Conservation (phyloP, 768 basidiomycete species). For the Cystobasidium onofrii region DNA sequence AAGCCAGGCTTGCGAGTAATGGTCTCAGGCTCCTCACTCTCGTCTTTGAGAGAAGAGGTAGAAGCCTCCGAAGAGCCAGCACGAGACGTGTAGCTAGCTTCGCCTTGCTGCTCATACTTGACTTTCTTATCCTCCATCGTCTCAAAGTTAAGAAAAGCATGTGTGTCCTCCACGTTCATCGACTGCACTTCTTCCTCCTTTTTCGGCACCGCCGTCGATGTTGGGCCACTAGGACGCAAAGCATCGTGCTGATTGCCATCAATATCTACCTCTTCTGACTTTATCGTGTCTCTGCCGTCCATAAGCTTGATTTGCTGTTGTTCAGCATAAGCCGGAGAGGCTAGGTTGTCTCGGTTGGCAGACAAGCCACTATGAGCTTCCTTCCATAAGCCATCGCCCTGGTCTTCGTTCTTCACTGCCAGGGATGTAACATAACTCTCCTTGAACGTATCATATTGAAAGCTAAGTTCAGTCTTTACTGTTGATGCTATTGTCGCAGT, state of each 20-base stretch:
- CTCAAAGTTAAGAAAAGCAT: conserved; percentile 14
- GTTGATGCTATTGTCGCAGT: neutral
- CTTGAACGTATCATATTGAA: neutral
- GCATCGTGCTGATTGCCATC: neutral
- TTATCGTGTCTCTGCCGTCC: neutral
- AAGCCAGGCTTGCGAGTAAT: conserved; percentile 1
- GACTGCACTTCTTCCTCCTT: neutral
- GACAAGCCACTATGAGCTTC: neutral
- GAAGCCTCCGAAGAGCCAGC: neutral
- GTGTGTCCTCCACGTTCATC: neutral
- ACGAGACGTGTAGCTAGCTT: neutral
- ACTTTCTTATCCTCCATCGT: conserved; percentile 9
- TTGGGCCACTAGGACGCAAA: too few relatives aligned
- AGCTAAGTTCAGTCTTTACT: neutral
- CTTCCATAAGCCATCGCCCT: neutral
- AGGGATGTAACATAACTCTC: neutral
- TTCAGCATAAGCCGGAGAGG: neutral
- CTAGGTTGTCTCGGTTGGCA: neutral
- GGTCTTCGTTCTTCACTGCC: neutral
- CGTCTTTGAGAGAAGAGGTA: neutral
- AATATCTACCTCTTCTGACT: neutral
- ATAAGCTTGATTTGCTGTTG: neutral
- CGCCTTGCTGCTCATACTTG: conserved; percentile 1
- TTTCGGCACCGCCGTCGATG: neutral
- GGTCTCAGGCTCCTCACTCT: neutral